Evolutionary conservation across 371 early-diverging fungal genomes (phyloP), one percentile per base, ranked within the genome.

Genomic region (Rhizomucor miehei): DNA sequence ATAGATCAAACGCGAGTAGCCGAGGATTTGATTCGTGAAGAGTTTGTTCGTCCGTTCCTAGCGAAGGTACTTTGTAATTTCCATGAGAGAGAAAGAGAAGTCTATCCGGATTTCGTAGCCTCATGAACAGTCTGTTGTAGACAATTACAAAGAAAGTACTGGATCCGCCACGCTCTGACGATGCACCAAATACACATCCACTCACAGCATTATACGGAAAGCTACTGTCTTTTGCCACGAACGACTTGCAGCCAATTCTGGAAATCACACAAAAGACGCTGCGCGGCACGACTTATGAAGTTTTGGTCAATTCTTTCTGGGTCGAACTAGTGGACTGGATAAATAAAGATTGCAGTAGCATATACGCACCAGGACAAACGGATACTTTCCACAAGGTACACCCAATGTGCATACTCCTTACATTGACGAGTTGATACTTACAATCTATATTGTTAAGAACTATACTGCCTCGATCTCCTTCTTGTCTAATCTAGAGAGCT

Each of bases 1-100:
- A 87, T 92, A 44, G 90, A 92, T 43, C 82, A 86, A 47, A 81
- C 87, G 1, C 59, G 62, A n/a, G 84, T 84, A 16, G 91, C 90
- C 3, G 86, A 85, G 38, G 65, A 62, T n/a, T 76, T 89, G 10
- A 85, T 89, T 39, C 56, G 78, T 0, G 79, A 82, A 16, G 71
- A 87, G 29, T 71, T 89, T 34, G 68, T 85, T 10, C 59, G 61
- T 1, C 89, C 86, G 0, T 80, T 81, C 55, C 21, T 86, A 14
- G 55, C 65, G 29, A 82, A 83, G 62, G 80, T 86, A 51, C 17
- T 20, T 36, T n/a, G 47, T 13, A 16, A 20, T 13, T 14, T 21
- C 17, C 23, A 1, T 14, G 17, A 8, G 6, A 35, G 24, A 11
- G 38, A 37, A 35, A 34, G 17, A 14, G 23, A 1, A 48, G 4